Base-by-base conservation (phyloP, 2,329 filamentous ascomycete genomes). In the Neonectria coccinea region DNA sequence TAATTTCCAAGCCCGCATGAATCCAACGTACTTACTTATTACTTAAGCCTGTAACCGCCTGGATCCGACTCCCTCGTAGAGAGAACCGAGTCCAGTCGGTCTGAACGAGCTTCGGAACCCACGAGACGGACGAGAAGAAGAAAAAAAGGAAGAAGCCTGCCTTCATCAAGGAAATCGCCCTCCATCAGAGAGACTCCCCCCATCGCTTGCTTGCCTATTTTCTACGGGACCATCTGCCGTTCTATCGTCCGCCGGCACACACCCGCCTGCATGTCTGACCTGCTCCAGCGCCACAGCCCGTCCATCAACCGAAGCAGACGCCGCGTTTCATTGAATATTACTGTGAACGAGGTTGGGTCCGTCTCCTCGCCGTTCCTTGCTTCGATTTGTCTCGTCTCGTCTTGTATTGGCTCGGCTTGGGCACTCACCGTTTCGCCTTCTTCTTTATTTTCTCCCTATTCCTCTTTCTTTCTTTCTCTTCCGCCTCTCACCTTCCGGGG, bases 191-290 rank as follows among this genome's bases (percentile, higher is more conserved):
- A 25, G 5, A 25, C 22, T 25, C 22, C 22, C 22, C 22, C 27
- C 47, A 18, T 29, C 18, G 27, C 25, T 16, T 16, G 18, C 44
- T 29, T n/a, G 14, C 9, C 25, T 27, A n/a, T 48, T 27, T 48
- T 48, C 20, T 27, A 22, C 20, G 44, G 44, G 20, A 48, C 20
- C 22, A 48, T 22, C 25, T 48, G 7, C 10, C 20, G 20, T 27
- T 12, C 44, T 47, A 22, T 22, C 20, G 11, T 25, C 22, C n/a
- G 12, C 47, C 31, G 48, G 22, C 48, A 18, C 48, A 33, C 48
- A 18, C 48, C 29, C 27, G 22, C 25, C 45, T 51, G 55, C 44
- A 50, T 57, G 55, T 57, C 55, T 57, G 55, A 57, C 55, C 14
- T 50, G 41, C 55, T 22, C 18, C 25, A 25, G 31, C 41, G 54